A percentile compares a stretch with the other conserved stretches of the same genome.
Conservation (phyloP, 75 land plant species). For the Pseudotsuga menziesii region DNA sequence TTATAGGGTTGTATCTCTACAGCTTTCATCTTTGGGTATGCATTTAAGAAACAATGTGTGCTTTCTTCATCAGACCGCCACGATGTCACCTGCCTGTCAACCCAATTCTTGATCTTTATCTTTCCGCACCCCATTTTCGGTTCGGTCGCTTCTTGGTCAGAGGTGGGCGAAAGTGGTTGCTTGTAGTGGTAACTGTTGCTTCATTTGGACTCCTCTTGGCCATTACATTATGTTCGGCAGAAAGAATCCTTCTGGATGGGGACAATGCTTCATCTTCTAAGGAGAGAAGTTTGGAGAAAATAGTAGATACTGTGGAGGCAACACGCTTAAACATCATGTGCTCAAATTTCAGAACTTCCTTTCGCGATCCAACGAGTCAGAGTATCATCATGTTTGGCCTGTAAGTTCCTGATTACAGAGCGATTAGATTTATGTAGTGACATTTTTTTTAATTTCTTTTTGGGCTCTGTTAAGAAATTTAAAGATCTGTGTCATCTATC, state of each 20-base stretch:
- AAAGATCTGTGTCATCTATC: constrained; percentile 26
- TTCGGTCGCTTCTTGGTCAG: too few species aligned
- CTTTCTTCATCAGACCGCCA: too few species aligned
- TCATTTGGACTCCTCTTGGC: constrained; percentile 5
- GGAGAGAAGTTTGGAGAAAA: background rate
- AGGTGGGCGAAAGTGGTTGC: background rate
- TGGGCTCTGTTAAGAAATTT: background rate
- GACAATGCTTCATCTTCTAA: background rate
- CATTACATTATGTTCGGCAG: background rate
- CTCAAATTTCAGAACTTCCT: constrained; percentile 24
- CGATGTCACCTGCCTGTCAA: too few species aligned
- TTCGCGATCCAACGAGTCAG: constrained; percentile 32
- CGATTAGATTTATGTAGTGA: background rate
- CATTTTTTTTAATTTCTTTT: background rate
- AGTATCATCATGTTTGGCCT: constrained; percentile 63
- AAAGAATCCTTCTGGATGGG: background rate
- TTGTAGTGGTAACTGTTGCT: background rate
- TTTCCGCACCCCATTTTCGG: too few species aligned
- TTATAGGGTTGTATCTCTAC: too few species aligned
- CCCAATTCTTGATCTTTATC: too few species aligned
- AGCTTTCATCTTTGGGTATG: too few species aligned
- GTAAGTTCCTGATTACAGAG: constrained; percentile 16
- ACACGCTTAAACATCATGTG: background rate
- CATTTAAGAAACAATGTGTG: too few species aligned
- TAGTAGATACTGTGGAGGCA: background rate